Base-by-base conservation (phyloP, 495 filamentous ascomycete genomes). In the Penicillium subrubescens region DNA sequence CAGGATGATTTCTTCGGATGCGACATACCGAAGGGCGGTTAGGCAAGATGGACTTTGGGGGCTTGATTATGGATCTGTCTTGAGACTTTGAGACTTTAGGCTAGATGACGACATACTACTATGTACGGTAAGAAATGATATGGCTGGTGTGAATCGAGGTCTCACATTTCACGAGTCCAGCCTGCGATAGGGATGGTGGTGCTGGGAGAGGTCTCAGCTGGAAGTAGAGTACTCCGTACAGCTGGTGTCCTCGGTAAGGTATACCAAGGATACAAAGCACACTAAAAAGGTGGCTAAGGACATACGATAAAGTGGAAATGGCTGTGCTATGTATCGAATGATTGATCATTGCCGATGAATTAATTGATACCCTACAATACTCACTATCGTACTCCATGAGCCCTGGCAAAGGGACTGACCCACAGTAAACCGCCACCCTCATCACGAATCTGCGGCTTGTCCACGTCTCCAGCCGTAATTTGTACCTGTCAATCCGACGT, bases 131-230 rank as follows among this genome's bases (percentile, higher is more conserved):
- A 27, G 23, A 14, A 21, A 41, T 17, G 37, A 48, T 46, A 46
- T 48, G 44, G 44, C 44, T 25, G 53, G 33, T 37, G 33, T 58
- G 56, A 58, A 15, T 29, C 25, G 35, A 44, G 56, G 56, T 58
- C 56, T 44, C 53, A 56, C 25, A 56, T 37, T 44, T 41, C 19
- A 21, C 19, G 56, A 58, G 39, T 2, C 17, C 56, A 33, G 56
- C 39, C 56, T n/a, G 17, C 23, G 37, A 27, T 8, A 27, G 23
- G 55, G 15, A 41, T 25, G 55, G 37, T 6, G 1, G 50, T 53
- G 50, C 35, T 43, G 35, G 56, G 19, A 17, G 25, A 29, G 29
- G 56, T 44, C 56, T 58, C 56, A 58, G n/a, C 35, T 41, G 17
- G 27, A 12, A 31, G 15, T 48, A 21, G 2, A 27, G 25, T 27